Evolutionary conservation across 2,329 filamentous ascomycete genomes (phyloP).

Genomic region (Xylaria hypoxylon): DNA sequence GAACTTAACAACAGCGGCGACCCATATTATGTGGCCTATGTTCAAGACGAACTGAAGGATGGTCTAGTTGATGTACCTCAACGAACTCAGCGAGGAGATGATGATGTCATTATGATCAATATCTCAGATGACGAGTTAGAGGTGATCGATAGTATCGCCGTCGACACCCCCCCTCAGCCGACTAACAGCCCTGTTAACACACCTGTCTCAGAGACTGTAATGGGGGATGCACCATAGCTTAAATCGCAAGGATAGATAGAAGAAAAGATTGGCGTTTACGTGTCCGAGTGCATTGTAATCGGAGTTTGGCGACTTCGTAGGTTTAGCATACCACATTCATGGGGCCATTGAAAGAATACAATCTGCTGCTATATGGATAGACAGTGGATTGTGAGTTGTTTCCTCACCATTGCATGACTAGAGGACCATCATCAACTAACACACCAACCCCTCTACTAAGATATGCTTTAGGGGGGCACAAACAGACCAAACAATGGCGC

Average conservation of each 20-base stretch:
- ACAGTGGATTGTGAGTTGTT: background rate
- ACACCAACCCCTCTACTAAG: too few species aligned
- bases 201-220: conserved; percentile 18
- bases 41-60: conserved; percentile 74
- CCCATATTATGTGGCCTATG: conserved; percentile 86
- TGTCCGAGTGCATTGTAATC: conserved; percentile 26
- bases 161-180: conserved; percentile 36
- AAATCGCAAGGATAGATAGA: conserved; percentile 20
- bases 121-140: conserved; percentile 43
- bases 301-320: conserved; percentile 29
- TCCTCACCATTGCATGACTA: background rate
- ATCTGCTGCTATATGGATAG: background rate
- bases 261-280: background rate
- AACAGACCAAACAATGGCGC: too few species aligned
- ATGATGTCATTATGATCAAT: conserved; percentile 12
- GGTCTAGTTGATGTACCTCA: conserved; percentile 62
- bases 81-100: conserved; percentile 43
- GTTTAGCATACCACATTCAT: conserved; percentile 12
- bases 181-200: conserved; percentile 32
- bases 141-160: conserved; percentile 48
- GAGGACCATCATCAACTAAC: background rate
- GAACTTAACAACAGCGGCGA: conserved; percentile 76
- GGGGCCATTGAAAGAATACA: conserved; percentile 1
- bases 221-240: conserved; percentile 23
- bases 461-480: too few species aligned